Conservation (phyloP, 2,329 filamentous ascomycete genomes). For the Colletotrichum tropicicola region DNA sequence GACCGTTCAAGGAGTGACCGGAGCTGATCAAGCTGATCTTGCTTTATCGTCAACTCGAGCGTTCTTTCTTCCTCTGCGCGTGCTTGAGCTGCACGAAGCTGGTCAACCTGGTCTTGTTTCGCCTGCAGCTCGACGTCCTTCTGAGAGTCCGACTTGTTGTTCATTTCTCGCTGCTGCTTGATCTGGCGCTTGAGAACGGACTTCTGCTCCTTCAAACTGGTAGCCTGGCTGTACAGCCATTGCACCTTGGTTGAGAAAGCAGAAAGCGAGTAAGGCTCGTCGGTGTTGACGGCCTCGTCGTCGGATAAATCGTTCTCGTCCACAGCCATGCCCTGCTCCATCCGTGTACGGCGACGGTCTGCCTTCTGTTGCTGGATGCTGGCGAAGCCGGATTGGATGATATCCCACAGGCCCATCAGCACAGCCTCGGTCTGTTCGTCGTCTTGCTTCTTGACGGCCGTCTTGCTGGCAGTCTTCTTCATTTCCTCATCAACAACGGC, state of each 20-base stretch:
- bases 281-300: slow-evolving; percentile 65
- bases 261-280: slow-evolving; percentile 74
- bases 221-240: slow-evolving; percentile 80
- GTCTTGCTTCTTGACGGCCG: slow-evolving; percentile 46
- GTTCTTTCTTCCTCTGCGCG: slow-evolving; percentile 59
- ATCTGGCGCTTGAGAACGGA: slow-evolving; percentile 89
- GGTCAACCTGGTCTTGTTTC: slow-evolving; percentile 65
- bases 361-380: slow-evolving; percentile 63
- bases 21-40: slow-evolving; percentile 57
- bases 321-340: slow-evolving; percentile 65
- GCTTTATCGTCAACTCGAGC: slow-evolving; percentile 65
- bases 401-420: slow-evolving; percentile 65
- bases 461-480: slow-evolving; percentile 41
- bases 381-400: slow-evolving; percentile 63
- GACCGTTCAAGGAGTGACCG: slow-evolving; percentile 43
- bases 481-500: slow-evolving; percentile 56
- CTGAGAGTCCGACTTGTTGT: slow-evolving; percentile 82
- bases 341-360: slow-evolving; percentile 60
- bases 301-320: slow-evolving; percentile 71
- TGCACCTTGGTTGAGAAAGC: slow-evolving; percentile 84
- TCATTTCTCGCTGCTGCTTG: slow-evolving; percentile 93
- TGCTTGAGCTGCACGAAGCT: slow-evolving; percentile 34
- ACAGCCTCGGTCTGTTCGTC: slow-evolving; percentile 65
- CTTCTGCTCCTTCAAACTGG: slow-evolving; percentile 85
- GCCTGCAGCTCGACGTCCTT: slow-evolving; percentile 71